Evolutionary conservation across 2,329 filamentous ascomycete genomes (phyloP).

Genomic region (Exophiala lecanii-corni): DNA sequence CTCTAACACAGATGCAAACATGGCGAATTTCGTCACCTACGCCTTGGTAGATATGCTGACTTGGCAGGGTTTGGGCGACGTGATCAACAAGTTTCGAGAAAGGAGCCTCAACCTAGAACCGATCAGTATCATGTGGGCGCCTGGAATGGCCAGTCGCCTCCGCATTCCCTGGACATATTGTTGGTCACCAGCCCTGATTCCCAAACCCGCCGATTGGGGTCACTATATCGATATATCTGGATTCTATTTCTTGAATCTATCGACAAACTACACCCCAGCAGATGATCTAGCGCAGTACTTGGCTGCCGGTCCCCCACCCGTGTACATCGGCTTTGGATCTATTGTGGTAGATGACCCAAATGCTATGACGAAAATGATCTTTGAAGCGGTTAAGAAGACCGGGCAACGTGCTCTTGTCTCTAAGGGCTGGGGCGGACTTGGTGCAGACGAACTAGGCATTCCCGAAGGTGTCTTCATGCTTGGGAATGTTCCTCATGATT

Average conservation of each 20-base stretch:
- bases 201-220: conserved; percentile 73
- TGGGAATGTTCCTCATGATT: conserved; percentile 82
- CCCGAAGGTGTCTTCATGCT: conserved; percentile 77
- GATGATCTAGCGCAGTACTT: conserved; percentile 64
- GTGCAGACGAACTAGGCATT: conserved; percentile 63
- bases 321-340: conserved; percentile 80
- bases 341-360: conserved; percentile 76
- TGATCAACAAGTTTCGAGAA: conserved; percentile 83
- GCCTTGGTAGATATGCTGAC: conserved; percentile 85
- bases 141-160: conserved; percentile 70
- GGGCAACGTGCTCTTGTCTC: conserved; percentile 77
- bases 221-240: conserved; percentile 67
- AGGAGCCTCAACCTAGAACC: conserved; percentile 70
- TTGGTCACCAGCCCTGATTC: conserved; percentile 79
- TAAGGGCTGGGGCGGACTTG: conserved; percentile 83
- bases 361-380: conserved; percentile 65
- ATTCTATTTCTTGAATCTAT: conserved; percentile 69
- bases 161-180: conserved; percentile 84
- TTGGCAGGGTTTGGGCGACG: conserved; percentile 85
- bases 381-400: conserved; percentile 62
- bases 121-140: conserved; percentile 75
- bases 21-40: conserved; percentile 80
- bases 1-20: conserved; percentile 68
- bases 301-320: conserved; percentile 62
- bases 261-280: conserved; percentile 61